These are phyloP conservation scores for Neltuma alba DNA, from an alignment of 306 rosid species.

Conservation along the genomic window DNA sequence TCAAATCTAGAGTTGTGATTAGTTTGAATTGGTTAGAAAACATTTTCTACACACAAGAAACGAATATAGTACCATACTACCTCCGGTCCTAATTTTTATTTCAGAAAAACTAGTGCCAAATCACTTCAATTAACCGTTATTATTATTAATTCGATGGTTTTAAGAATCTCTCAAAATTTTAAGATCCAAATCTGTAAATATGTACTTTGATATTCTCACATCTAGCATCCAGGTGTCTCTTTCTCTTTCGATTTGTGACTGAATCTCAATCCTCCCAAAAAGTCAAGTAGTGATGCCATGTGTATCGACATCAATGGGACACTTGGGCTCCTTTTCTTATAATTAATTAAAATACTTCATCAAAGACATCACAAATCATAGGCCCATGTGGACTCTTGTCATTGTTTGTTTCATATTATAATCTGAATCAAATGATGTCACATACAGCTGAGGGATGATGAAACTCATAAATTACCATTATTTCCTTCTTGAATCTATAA, in stretches of 20 bases:
- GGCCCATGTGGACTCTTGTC: background rate
- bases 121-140: too few relatives aligned
- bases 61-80: too few relatives aligned
- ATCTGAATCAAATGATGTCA: background rate
- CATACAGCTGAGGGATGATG: background rate
- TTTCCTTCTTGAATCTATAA: background rate
- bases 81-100: too few relatives aligned
- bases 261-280: background rate
- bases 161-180: background rate
- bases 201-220: background rate
- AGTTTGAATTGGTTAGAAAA: too few relatives aligned
- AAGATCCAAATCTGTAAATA: background rate
- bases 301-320: background rate
- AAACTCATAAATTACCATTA: slow-evolving; percentile 32
- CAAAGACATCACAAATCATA: slow-evolving; percentile 18
- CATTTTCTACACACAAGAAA: too few relatives aligned
- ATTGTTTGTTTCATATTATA: slow-evolving; percentile 1
- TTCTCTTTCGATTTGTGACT: background rate
- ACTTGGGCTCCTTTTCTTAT: slow-evolving; percentile 28
- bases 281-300: slow-evolving; percentile 16
- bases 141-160: background rate
- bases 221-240: background rate
- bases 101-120: too few relatives aligned
- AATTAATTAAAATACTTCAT: slow-evolving; percentile 1
- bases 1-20: too few relatives aligned